Conservation (phyloP, 2,329 filamentous ascomycete genomes). For the Sclerotinia nivalis region DNA sequence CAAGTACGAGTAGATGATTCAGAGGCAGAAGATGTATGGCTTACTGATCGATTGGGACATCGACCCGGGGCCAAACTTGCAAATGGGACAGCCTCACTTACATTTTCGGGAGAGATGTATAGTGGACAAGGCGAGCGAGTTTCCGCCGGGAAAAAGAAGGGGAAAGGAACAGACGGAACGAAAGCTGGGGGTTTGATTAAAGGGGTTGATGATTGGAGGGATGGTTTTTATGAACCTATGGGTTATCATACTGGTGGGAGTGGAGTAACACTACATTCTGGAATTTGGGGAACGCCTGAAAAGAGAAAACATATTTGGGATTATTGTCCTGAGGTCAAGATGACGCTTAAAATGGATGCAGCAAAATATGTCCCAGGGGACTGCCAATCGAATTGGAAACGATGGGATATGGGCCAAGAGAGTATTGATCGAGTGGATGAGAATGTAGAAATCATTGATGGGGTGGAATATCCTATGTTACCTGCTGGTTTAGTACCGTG, state of each 20-base stretch:
- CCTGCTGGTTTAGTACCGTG: conserved; percentile 38
- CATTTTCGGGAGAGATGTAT: conserved; percentile 54
- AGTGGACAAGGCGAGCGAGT: conserved; percentile 42
- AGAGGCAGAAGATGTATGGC: conserved; percentile 59
- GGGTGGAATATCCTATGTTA: conserved; percentile 40
- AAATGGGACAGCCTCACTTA: conserved; percentile 51
- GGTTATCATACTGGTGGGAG: conserved; percentile 58
- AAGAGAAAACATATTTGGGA: conserved; percentile 54
- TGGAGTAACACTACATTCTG: conserved; percentile 48
- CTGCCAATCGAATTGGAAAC: conserved; percentile 51
- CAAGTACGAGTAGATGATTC: conserved; percentile 48
- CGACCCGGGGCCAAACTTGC: conserved; percentile 52
- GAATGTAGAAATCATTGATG: conserved; percentile 38
- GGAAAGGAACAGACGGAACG: conserved; percentile 28
- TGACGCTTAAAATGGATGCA: conserved; percentile 57
- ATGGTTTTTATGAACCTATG: conserved; percentile 58
- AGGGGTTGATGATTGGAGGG: conserved; percentile 52
- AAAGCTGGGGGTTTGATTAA: conserved; percentile 40
- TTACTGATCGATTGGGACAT: conserved; percentile 53
- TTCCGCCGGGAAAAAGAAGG: conserved; percentile 28
- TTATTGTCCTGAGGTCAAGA: conserved; percentile 61
- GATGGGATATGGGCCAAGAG: conserved; percentile 35
- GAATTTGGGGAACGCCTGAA: conserved; percentile 52
- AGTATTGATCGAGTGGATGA: conserved; percentile 22
- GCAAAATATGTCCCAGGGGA: conserved; percentile 52